Percentiles rank a stretch among this genome's conserved stretches.
Evolutionary conservation across 225 moss, liverwort and hornwort genomes (phyloP).

Genomic region (Neckera pumila): DNA sequence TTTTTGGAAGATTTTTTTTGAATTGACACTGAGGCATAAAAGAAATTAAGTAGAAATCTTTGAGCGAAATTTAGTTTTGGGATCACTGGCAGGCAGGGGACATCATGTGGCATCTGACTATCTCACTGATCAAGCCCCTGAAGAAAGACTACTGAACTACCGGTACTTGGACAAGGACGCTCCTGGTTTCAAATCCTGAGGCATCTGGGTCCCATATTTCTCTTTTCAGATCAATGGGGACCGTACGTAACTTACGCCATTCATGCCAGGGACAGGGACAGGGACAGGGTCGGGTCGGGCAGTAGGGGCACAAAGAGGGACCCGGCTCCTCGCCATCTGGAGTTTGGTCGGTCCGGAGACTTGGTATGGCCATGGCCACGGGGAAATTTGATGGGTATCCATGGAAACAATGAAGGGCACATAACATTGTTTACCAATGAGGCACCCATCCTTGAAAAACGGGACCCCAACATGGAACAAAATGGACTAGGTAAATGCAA

Average conservation of each 20-base stretch:
- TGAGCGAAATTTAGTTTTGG: no score
- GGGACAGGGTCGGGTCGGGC: no score
- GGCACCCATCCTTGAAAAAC: neutral
- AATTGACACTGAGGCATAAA: no score
- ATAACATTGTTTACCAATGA: neutral
- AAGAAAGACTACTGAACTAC: no score
- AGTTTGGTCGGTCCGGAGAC: neutral
- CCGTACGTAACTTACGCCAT: no score
- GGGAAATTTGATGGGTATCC: accelerated
- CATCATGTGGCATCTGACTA: neutral
- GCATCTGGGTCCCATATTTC: neutral
- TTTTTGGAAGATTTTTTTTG: no score
- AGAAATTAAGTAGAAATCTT: no score
- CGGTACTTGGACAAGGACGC: no score
- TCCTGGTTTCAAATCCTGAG: neutral
- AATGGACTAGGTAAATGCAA: neutral
- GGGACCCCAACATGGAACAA: no score
- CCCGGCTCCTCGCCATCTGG: neutral
- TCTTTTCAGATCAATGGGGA: neutral
- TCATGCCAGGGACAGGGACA: no score
- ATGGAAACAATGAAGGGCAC: neutral
- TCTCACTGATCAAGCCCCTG: neutral
- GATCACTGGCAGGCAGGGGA: no score
- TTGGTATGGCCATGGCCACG: neutral
- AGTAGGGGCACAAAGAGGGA: neutral